Evolutionary conservation across 331 rosid genomes (phyloP), one percentile per base, ranked within the genome.

Genomic region (Pyracantha coccinea): DNA sequence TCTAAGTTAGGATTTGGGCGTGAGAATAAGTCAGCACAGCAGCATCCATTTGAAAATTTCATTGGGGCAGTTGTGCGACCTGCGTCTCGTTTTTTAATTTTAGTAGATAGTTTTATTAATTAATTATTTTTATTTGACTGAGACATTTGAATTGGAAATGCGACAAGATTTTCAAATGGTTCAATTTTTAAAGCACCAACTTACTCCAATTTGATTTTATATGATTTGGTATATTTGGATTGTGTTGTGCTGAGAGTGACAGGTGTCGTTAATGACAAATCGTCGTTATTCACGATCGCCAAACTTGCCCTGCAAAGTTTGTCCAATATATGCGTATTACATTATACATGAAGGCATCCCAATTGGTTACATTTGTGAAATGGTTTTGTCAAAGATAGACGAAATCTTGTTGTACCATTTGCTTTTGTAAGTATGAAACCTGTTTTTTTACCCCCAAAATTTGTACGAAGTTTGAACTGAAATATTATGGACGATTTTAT

Each of bases 1-100:
- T 93, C 98, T 50, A 84, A 80, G 61, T 53, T 80, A 79, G 88
- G 98, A 88, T 93, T 89, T 87, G 80, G 78, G 98, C 94, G 94
- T 93, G 90, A 80, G 31, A 78, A 75, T 68, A 25, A 25, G 88
- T 83, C 89, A 85, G 85, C 77, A 76, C 23, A 20, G 66, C 35
- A 60, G 29, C 44, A 25, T 29, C 27, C 12, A 12, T 28, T 19
- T 52, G 29, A 52, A 53, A 53, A 19, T 25, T 14, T 6, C n/a
- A 4, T 58, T 25, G 10, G 14, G 68, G 68, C 68, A 63, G 44
- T 31, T 55, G 74, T 23, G 6, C 24, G 47, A 41, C 47, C 11
- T 3, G 47, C 15, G 15, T 41, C 47, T 41, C 15, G 5, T 41
- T 41, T 41, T 41, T 41, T 9, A 0, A 41, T 41, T 41, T 11